phyloP scores from a whole-genome alignment of 225 moss, liverwort and hornwort genomes.

The Sphagnum tenellum region DNA sequence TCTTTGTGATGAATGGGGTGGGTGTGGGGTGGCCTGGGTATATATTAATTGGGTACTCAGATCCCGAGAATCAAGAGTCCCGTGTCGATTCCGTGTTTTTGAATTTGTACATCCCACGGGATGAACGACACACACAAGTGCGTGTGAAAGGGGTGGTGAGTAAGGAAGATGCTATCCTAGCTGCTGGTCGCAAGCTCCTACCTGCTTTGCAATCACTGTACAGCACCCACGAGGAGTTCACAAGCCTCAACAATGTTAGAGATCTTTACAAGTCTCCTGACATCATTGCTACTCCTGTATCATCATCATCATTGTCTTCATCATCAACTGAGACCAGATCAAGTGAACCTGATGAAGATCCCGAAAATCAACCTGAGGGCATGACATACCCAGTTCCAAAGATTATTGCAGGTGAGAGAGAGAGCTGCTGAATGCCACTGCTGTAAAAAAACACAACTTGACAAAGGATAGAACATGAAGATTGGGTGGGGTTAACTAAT shows the following conservation, averaged over 20 bases:
- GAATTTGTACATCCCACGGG: conserved; percentile 51
- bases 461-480: no score
- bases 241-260: conserved; percentile 36
- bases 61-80: conserved; percentile 30
- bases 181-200: conserved; percentile 37
- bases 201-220: conserved; percentile 39
- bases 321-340: no score
- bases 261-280: conserved; percentile 21
- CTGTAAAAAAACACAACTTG: no score
- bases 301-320: no score
- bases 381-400: conserved; percentile 33
- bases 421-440: background rate
- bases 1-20: background rate
- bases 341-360: no score
- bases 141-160: conserved; percentile 30
- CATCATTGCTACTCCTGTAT: no score
- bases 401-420: conserved; percentile 13
- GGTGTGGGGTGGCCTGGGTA: background rate
- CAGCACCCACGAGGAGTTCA: conserved; percentile 35
- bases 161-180: conserved; percentile 38
- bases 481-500: no score
- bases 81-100: conserved; percentile 30
- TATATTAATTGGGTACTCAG: conserved; percentile 15
- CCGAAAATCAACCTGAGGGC: background rate
- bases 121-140: conserved; percentile 27